A percentile compares a stretch with the other conserved stretches of the same genome.
phyloP scores from a whole-genome alignment of 1,139 yeast species.

The Pneumocystis oryctolagi region DNA sequence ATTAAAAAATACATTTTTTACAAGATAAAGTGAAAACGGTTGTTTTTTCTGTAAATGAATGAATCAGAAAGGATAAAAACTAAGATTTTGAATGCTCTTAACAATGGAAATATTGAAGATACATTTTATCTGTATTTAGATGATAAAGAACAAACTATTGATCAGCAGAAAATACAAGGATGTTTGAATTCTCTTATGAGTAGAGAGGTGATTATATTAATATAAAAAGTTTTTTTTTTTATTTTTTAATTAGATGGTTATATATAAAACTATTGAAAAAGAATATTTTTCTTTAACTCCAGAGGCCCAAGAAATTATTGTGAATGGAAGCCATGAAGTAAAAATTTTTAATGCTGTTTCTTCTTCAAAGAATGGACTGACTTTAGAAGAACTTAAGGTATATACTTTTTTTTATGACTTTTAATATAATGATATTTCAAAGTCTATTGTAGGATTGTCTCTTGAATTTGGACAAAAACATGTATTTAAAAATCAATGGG shows the following conservation, averaged over 20 bases:
- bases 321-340: constrained; percentile 78
- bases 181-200: neutral
- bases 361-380: constrained; percentile 60
- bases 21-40: neutral
- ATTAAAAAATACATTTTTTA: neutral
- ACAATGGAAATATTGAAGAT: neutral
- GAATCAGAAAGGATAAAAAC: neutral
- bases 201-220: neutral
- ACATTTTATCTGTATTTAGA: neutral
- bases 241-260: constrained; percentile 39
- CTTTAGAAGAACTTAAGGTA: constrained; percentile 59
- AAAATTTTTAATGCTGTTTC: constrained; percentile 65
- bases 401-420: neutral
- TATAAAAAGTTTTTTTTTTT: neutral
- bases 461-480: constrained; percentile 93
- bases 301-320: constrained; percentile 70
- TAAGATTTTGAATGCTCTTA: neutral
- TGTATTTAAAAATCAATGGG: constrained; percentile 98
- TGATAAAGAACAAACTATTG: neutral
- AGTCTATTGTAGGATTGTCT: constrained; percentile 1
- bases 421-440: neutral
- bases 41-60: neutral
- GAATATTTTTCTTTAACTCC: constrained; percentile 61
- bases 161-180: neutral
- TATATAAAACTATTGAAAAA: constrained; percentile 54